Percentiles rank a stretch among this genome's conserved stretches.
phyloP scores from a whole-genome alignment of 2,329 filamentous ascomycete genomes.

The Colletotrichum liriopes region DNA sequence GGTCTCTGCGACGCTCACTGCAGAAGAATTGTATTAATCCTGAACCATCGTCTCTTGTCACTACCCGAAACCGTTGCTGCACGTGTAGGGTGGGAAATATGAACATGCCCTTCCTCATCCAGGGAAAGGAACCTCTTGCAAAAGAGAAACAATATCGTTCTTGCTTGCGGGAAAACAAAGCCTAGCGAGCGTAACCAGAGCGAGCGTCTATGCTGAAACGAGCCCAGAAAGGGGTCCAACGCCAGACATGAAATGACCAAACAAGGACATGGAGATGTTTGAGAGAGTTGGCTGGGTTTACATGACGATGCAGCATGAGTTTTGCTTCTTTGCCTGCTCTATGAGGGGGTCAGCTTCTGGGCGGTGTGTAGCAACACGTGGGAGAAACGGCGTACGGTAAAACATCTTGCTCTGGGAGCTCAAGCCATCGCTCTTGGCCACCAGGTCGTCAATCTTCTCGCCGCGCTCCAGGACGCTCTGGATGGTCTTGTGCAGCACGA shows the following conservation, averaged over 20 bases:
- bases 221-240: conserved; percentile 45
- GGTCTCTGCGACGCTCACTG: background rate
- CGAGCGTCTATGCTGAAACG: conserved; percentile 41
- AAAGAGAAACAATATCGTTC: conserved; percentile 19
- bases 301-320: conserved; percentile 82
- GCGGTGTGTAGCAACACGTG: background rate
- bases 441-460: conserved; percentile 96
- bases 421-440: conserved; percentile 92
- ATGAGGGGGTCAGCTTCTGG: conserved; percentile 20
- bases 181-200: conserved; percentile 30
- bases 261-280: background rate
- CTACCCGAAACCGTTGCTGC: conserved; percentile 15
- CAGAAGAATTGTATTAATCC: conserved; percentile 33
- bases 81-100: conserved; percentile 16
- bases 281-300: conserved; percentile 55
- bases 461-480: conserved; percentile 89
- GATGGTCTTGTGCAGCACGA: conserved; percentile 96
- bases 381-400: conserved; percentile 75
- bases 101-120: conserved; percentile 16
- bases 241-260: conserved; percentile 46
- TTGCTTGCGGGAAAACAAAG: conserved; percentile 1
- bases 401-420: conserved; percentile 98
- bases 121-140: background rate
- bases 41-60: conserved; percentile 9
- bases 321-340: conserved; percentile 84